Percentiles rank a stretch among this genome's conserved stretches.
Conservation (phyloP, 2,329 filamentous ascomycete species). For the Hymenoscyphus repandus region DNA sequence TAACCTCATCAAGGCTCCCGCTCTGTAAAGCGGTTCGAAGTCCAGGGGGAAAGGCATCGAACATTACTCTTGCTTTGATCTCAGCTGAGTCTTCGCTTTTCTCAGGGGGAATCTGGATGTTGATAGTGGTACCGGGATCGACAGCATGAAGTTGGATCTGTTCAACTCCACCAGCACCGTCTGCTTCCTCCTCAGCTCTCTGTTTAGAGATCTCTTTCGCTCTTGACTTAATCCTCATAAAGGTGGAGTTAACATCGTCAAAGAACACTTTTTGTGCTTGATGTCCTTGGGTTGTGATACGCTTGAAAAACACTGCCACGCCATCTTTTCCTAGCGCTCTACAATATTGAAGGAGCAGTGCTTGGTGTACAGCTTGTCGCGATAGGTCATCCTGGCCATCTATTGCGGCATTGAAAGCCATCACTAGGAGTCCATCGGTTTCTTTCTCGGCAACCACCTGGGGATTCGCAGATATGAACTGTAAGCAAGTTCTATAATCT, state of each 20-base stretch:
- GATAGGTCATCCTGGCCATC: constrained; percentile 71
- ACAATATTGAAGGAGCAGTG: constrained; percentile 89
- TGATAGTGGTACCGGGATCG: constrained; percentile 86
- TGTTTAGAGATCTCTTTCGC: constrained; percentile 43
- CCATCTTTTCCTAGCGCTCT: constrained; percentile 82
- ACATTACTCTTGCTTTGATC: constrained; percentile 65
- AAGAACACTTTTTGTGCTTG: constrained; percentile 86
- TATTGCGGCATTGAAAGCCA: constrained; percentile 86
- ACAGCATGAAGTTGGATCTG: constrained; percentile 98
- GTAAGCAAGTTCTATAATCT: constrained; percentile 67
- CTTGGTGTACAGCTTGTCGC: constrained; percentile 87
- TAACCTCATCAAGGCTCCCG: constrained; percentile 85
- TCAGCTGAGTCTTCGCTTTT: constrained; percentile 61
- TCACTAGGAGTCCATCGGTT: constrained; percentile 82
- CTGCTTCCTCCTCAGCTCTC: constrained; percentile 48
- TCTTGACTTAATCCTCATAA: constrained; percentile 72
- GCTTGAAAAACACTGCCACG: constrained; percentile 90
- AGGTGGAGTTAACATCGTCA: constrained; percentile 89
- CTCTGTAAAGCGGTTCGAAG: constrained; percentile 78
- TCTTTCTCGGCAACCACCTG: constrained; percentile 77
- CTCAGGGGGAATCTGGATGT: constrained; percentile 72
- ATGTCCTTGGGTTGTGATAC: constrained; percentile 83
- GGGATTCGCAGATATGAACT: constrained; percentile 76
- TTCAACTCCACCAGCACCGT: constrained; percentile 65
- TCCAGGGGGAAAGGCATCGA: constrained; percentile 76